Conservation (phyloP, 1,284 basidiomycete species). For the Pterula multifida region DNA sequence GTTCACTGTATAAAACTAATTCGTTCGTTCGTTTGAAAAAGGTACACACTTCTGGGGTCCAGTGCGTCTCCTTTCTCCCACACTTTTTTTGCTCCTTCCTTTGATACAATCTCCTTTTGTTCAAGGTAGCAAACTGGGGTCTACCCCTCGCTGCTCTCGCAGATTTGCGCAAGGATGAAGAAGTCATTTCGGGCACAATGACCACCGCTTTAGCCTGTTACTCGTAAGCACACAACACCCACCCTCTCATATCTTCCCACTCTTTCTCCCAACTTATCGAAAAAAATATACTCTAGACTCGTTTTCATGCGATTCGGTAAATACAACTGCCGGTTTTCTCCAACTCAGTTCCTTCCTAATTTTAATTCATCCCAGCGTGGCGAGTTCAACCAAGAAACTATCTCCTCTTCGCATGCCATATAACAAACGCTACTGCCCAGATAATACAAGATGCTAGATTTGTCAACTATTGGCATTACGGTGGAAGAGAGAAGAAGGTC, state of each 20-base stretch:
- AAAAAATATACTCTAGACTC: too few species aligned
- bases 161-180: slow-evolving; percentile 87
- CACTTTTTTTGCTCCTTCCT: slow-evolving; percentile 8
- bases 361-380: slow-evolving; percentile 53
- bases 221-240: slow-evolving; percentile 54
- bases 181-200: slow-evolving; percentile 93
- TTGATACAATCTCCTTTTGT: slow-evolving; percentile 12
- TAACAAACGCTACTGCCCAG: slow-evolving; percentile 84
- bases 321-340: slow-evolving; percentile 13
- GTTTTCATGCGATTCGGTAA: slow-evolving; percentile 93
- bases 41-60: slow-evolving; percentile 96
- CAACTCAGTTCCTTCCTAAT: not conserved
- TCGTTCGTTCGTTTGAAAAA: slow-evolving; percentile 19
- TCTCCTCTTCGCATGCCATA: slow-evolving; percentile 86
- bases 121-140: slow-evolving; percentile 92
- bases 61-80: slow-evolving; percentile 41
- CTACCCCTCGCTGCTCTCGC: slow-evolving; percentile 84
- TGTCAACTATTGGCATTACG: slow-evolving; percentile 80
- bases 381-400: slow-evolving; percentile 91
- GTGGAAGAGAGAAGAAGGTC: slow-evolving; percentile 60
- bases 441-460: slow-evolving; percentile 75
- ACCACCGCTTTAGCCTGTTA: slow-evolving; percentile 80
- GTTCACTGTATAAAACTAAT: not conserved
- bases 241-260: slow-evolving; percentile 7
- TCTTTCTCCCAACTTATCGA: slow-evolving; percentile 6